Conservation (phyloP, 345 rosid genomes). For the Cardiospermum halicacabum region DNA sequence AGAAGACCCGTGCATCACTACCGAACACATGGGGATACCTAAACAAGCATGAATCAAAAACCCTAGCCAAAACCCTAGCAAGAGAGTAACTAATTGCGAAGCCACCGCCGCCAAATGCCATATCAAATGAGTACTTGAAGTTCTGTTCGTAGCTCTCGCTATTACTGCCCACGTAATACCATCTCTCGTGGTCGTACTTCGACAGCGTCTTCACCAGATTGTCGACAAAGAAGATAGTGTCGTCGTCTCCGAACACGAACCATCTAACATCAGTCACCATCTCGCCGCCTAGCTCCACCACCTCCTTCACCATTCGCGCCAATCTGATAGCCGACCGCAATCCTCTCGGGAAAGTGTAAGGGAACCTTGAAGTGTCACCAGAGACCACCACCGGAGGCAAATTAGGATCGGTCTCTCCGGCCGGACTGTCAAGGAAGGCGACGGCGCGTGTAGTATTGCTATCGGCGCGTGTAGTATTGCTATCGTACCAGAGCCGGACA, state of each 20-base stretch:
- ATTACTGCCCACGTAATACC: slow-evolving; percentile 77
- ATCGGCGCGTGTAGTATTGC: slow-evolving; percentile 60
- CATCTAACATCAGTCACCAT: slow-evolving; percentile 57
- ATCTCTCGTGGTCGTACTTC: slow-evolving; percentile 64
- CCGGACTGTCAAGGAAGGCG: slow-evolving; percentile 60
- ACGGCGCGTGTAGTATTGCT: slow-evolving; percentile 56
- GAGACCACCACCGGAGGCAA: slow-evolving; percentile 58
- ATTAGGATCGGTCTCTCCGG: background rate
- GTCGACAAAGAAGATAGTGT: slow-evolving; percentile 80
- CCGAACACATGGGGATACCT: slow-evolving; percentile 82
- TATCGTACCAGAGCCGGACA: slow-evolving; percentile 70
- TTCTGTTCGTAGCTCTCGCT: slow-evolving; percentile 87
- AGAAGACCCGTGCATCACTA: slow-evolving; percentile 74
- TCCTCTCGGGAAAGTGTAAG: slow-evolving; percentile 65
- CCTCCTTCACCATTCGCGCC: slow-evolving; percentile 81
- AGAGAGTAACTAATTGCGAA: slow-evolving; percentile 70
- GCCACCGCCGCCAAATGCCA: slow-evolving; percentile 96
- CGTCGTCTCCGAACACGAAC: slow-evolving; percentile 95
- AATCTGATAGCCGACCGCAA: slow-evolving; percentile 79
- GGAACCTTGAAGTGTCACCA: slow-evolving; percentile 62
- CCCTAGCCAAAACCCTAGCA: slow-evolving; percentile 52
- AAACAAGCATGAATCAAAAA: slow-evolving; percentile 73
- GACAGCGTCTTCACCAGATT: slow-evolving; percentile 66
- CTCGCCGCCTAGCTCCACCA: slow-evolving; percentile 40
- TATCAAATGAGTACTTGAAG: slow-evolving; percentile 65